Conservation (phyloP, 768 basidiomycete species). For the Neoboletus brunneissimus region DNA sequence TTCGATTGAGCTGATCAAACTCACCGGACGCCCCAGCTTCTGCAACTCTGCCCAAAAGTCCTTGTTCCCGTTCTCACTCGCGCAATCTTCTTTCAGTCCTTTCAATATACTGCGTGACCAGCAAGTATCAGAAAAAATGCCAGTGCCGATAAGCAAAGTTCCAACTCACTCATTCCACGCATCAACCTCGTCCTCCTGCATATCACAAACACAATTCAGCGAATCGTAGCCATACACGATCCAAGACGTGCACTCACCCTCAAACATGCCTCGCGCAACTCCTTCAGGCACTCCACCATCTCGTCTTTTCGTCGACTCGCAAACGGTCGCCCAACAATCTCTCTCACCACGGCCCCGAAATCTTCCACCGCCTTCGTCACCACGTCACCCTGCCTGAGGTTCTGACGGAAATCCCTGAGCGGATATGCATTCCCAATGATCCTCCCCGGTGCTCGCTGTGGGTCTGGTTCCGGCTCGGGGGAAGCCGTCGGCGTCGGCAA, state of each 20-base stretch:
- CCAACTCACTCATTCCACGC: slow-evolving; percentile 69
- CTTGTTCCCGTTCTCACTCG: slow-evolving; percentile 53
- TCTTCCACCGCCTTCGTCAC: slow-evolving; percentile 87
- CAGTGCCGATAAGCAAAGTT: background rate
- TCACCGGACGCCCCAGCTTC: slow-evolving; percentile 48
- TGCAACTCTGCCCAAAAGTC: slow-evolving; percentile 66
- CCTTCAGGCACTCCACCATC: slow-evolving; percentile 70
- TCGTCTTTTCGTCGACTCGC: slow-evolving; percentile 62
- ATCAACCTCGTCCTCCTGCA: slow-evolving; percentile 78
- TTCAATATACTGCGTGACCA: slow-evolving; percentile 51
- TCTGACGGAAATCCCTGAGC: slow-evolving; percentile 71
- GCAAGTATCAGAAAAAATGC: slow-evolving; percentile 1
- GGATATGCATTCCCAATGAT: slow-evolving; percentile 76
- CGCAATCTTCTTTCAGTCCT: slow-evolving; percentile 56
- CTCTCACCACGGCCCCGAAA: slow-evolving; percentile 63
- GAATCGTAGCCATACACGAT: background rate
- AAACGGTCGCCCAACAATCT: slow-evolving; percentile 72
- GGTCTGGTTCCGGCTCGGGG: slow-evolving; percentile 42
- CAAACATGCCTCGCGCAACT: slow-evolving; percentile 63
- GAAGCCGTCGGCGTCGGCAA: slow-evolving; percentile 58
- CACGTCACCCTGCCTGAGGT: slow-evolving; percentile 70
- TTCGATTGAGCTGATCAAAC: slow-evolving; percentile 62
- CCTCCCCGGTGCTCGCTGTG: slow-evolving; percentile 60
- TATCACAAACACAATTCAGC: background rate
- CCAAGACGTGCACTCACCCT: slow-evolving; percentile 40